Base-by-base conservation (phyloP, 2,329 filamentous ascomycete species). In the Clarireedia hainanense region DNA sequence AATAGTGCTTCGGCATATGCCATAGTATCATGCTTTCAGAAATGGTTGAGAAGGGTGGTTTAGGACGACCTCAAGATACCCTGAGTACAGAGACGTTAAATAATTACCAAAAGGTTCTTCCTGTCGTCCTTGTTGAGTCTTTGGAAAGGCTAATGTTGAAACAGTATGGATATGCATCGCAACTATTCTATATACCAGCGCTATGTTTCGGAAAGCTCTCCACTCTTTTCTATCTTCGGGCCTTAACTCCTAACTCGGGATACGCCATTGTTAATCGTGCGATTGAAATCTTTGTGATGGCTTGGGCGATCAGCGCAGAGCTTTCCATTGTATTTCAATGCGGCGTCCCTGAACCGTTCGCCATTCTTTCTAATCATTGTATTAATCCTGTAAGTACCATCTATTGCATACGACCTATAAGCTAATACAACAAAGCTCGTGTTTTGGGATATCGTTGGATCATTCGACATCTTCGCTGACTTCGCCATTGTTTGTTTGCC, bases 391-490 rank as follows among this genome's bases (percentile, higher is more conserved):
- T 64, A 61, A 46, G 58, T 23, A 20, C 20, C 23, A 14, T 42
- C 5, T 17, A 4, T 34, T 23, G 6, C n/a, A 46, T 46, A 6
- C 12, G 12, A 23, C 10, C 14, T 40, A 15, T 15, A 15, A 14
- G 17, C 34, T 52, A 34, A 17, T 36, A n/a, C 12, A n/a, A 36
- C 14, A 12, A 36, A 56, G 55, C 36, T 42, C 12, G 40, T 66
- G 65, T 9, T 71, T 68, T 80, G 78, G 70, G 75, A 79, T 34
- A 72, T 73, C 46, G 79, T 78, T 55, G 76, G 73, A 1, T 69
- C 73, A 0, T 72, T 75, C 5, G 77, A 75, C 4, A 73, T 79
- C 34, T 57, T 76, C 7, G 76, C 73, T 15, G 76, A 79, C 57
- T 58, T 77, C 6, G 65, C 69, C 39, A 77, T 79, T 50, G 61